Conservation (phyloP, 495 filamentous ascomycete genomes). For the Aspergillus funiculosus region DNA sequence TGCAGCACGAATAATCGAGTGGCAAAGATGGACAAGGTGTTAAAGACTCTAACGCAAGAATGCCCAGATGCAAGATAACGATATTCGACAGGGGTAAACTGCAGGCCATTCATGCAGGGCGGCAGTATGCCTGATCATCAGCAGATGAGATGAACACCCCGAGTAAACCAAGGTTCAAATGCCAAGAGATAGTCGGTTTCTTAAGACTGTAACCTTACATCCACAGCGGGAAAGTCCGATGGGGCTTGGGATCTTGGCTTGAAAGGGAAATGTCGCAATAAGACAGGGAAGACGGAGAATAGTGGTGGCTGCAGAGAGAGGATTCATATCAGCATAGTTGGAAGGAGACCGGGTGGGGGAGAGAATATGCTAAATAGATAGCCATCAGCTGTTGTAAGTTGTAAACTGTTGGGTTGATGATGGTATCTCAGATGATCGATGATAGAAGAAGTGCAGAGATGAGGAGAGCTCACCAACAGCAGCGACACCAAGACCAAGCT, state of each 20-base stretch:
- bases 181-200: conserved; percentile 8
- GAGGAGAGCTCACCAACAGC: no score
- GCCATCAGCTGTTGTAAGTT: no score
- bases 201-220: conserved; percentile 8
- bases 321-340: no score
- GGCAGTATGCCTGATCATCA: background rate
- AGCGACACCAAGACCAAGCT: no score
- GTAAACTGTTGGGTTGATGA: no score
- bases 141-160: no score
- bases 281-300: background rate
- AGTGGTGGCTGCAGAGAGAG: background rate
- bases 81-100: background rate
- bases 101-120: conserved; percentile 7
- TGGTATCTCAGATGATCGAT: no score
- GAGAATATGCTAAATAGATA: no score
- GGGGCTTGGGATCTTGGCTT: conserved; percentile 7
- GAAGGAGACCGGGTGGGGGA: background rate
- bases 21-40: conserved; percentile 4
- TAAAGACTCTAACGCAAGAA: background rate
- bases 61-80: conserved; percentile 9
- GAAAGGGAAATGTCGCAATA: background rate
- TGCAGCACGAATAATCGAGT: conserved; percentile 4
- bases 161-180: background rate
- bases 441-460: no score
- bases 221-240: conserved; percentile 10